phyloP scores from a whole-genome alignment of 2,329 filamentous ascomycete genomes.

The Trematosphaeria pertusa region DNA sequence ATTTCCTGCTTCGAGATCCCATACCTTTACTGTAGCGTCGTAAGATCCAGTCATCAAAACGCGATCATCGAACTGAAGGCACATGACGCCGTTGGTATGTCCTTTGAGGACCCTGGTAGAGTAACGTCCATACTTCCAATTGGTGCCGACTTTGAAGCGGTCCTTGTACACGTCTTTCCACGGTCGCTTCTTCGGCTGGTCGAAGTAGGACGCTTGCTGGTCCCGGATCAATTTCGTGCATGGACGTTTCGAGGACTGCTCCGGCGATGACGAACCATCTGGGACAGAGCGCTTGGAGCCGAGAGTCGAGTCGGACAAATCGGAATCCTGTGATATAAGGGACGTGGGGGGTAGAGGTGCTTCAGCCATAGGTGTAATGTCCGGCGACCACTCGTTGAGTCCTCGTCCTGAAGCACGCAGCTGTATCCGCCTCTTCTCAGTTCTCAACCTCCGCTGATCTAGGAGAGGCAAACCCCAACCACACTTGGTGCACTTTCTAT shows the following conservation, averaged over 20 bases:
- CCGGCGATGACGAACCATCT: conserved; percentile 31
- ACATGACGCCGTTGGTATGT: conserved; percentile 86
- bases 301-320: conserved; percentile 21
- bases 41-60: conserved; percentile 94
- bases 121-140: conserved; percentile 96
- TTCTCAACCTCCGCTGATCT: conserved; percentile 85
- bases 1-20: conserved; percentile 88
- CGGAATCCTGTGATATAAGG: conserved; percentile 16
- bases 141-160: conserved; percentile 91
- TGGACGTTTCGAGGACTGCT: conserved; percentile 40
- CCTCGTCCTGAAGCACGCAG: conserved; percentile 68
- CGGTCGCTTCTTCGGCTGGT: conserved; percentile 62
- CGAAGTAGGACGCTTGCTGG: conserved; percentile 56
- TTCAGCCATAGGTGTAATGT: conserved; percentile 58
- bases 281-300: conserved; percentile 39
- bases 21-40: conserved; percentile 93
- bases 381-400: conserved; percentile 60
- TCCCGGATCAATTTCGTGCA: conserved; percentile 40
- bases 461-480: conserved; percentile 92
- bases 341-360: conserved; percentile 13
- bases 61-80: conserved; percentile 81
- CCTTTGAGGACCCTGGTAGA: conserved; percentile 84
- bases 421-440: conserved; percentile 85
- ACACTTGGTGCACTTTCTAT: conserved; percentile 91
- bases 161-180: conserved; percentile 99